A percentile compares a stretch with the other conserved stretches of the same genome.
phyloP scores from a whole-genome alignment of 2,329 filamentous ascomycete species.

The Ophiostoma quercus region DNA sequence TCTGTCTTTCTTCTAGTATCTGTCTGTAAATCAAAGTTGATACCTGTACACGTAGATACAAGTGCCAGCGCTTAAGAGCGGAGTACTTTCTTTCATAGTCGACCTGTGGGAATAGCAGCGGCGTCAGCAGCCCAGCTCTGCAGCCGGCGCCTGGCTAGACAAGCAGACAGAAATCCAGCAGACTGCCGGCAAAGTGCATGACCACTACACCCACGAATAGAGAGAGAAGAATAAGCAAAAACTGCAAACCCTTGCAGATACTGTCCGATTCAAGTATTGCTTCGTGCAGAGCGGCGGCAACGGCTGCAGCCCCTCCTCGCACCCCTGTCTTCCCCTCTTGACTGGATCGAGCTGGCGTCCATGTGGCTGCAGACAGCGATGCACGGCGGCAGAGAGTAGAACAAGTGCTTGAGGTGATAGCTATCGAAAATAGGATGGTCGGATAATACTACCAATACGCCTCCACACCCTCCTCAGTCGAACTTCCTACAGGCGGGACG shows the following conservation, averaged over 20 bases:
- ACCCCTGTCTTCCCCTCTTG: background rate
- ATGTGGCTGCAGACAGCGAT: slow-evolving; percentile 14
- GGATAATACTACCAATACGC: background rate
- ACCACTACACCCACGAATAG: background rate
- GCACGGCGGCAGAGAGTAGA: slow-evolving; percentile 19
- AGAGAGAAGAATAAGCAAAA: background rate
- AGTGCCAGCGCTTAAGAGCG: slow-evolving; percentile 1
- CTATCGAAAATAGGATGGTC: background rate
- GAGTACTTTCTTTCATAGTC: background rate
- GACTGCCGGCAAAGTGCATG: background rate
- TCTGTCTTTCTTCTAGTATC: background rate
- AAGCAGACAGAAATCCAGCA: background rate
- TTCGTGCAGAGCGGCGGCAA: background rate
- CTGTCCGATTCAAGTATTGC: background rate
- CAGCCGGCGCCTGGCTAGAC: background rate
- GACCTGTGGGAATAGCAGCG: background rate
- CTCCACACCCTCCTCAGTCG: background rate
- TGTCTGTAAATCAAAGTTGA: background rate
- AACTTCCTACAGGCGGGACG: background rate
- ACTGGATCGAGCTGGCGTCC: slow-evolving; percentile 14
- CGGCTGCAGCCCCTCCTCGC: background rate
- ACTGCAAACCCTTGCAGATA: background rate
- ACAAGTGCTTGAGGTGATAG: background rate
- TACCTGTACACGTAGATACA: background rate
- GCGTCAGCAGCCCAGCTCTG: slow-evolving; percentile 3